These are phyloP conservation scores for Xylariaceae sp. DNA, from an alignment of 2,329 filamentous ascomycete genomes.

Conservation along the genomic window DNA sequence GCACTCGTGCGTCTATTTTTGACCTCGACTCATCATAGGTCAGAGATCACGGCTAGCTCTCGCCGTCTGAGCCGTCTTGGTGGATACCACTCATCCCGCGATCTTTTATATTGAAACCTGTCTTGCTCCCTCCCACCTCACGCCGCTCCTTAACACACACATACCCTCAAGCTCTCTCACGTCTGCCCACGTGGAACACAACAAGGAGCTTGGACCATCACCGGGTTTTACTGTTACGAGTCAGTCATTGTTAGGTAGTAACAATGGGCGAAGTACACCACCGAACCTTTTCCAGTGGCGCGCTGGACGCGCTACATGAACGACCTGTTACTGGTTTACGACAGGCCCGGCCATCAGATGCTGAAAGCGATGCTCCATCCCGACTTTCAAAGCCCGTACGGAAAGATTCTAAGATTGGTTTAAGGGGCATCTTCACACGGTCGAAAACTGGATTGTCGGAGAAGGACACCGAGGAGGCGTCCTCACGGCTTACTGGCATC, in stretches of 20 bases:
- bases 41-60: slow-evolving; percentile 8
- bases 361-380: slow-evolving; percentile 39
- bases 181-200: neutral
- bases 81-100: neutral
- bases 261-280: slow-evolving; percentile 10
- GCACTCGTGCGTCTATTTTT: slow-evolving; percentile 3
- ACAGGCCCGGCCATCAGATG: slow-evolving; percentile 38
- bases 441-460: slow-evolving; percentile 36
- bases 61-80: neutral
- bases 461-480: slow-evolving; percentile 27
- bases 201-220: neutral
- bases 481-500: slow-evolving; percentile 36
- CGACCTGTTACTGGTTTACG: slow-evolving; percentile 31
- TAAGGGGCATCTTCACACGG: slow-evolving; percentile 48
- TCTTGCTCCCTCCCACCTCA: neutral
- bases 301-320: slow-evolving; percentile 31
- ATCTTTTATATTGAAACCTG: neutral
- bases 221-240: neutral
- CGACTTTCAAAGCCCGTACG: slow-evolving; percentile 40
- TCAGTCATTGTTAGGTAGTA: slow-evolving; percentile 3
- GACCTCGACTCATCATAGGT: slow-evolving; percentile 4
- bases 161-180: neutral
- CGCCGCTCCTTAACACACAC: neutral
- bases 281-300: slow-evolving; percentile 22
- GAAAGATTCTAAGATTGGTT: slow-evolving; percentile 48